These are phyloP conservation scores for Rhizodiscina lignyota DNA, from an alignment of 495 filamentous ascomycete genomes.

Conservation along the genomic window DNA sequence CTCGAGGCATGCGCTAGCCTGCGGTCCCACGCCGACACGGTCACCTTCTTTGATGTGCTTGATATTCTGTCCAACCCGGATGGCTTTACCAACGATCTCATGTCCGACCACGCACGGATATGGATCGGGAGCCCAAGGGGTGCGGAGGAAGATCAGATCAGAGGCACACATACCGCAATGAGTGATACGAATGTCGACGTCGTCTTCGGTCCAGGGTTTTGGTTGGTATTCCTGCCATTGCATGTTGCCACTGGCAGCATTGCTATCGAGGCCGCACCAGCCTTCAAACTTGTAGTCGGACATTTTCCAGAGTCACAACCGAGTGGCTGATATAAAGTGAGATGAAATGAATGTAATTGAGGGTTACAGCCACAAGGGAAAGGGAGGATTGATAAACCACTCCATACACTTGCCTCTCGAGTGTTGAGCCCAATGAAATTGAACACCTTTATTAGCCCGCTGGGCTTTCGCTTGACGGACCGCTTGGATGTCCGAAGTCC, in stretches of 20 bases:
- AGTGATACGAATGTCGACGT: constrained; percentile 61
- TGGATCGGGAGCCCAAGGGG: constrained; percentile 50
- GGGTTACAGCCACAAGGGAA: too few species aligned
- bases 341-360: too few species aligned
- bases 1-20: constrained; percentile 48
- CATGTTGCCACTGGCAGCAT: neutral
- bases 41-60: constrained; percentile 57
- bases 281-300: too few species aligned
- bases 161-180: constrained; percentile 77
- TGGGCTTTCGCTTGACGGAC: too few species aligned
- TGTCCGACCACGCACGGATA: constrained; percentile 66
- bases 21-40: constrained; percentile 74
- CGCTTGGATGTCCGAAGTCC: too few species aligned
- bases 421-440: too few species aligned
- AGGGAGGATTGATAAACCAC: too few species aligned
- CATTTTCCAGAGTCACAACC: too few species aligned
- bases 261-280: too few species aligned
- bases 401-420: too few species aligned
- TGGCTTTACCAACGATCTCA: constrained; percentile 67
- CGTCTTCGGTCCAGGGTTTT: constrained; percentile 49
- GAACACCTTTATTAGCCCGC: too few species aligned
- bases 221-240: neutral
- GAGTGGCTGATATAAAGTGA: too few species aligned
- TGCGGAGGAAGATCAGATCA: constrained; percentile 60
- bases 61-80: constrained; percentile 48